These are phyloP conservation scores for Talaromyces sp. DNA, from an alignment of 2,329 filamentous ascomycete species.

Conservation along the genomic window DNA sequence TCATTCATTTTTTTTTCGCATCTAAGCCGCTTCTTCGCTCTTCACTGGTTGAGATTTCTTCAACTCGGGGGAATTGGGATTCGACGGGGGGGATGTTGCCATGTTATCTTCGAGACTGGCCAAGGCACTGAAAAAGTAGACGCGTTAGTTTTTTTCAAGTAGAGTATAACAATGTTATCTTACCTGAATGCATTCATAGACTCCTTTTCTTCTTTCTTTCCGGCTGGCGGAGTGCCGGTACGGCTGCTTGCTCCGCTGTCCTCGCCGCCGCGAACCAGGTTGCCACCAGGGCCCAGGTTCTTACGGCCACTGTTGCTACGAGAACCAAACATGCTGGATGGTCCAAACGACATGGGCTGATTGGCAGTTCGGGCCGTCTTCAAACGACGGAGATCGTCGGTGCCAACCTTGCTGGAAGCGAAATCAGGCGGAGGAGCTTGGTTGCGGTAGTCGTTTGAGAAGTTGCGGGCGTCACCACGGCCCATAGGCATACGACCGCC, in stretches of 20 bases:
- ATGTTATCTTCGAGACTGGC: constrained; percentile 44
- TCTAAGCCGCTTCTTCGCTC: constrained; percentile 36
- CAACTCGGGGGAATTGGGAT: constrained; percentile 43
- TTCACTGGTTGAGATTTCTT: constrained; percentile 44
- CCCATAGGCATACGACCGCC: constrained; percentile 68
- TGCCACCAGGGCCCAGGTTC: constrained; percentile 67
- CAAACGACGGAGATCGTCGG: constrained; percentile 85
- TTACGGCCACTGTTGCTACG: constrained; percentile 81
- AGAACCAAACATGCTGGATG: constrained; percentile 81
- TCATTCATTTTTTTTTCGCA: not conserved
- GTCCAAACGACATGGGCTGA: constrained; percentile 66
- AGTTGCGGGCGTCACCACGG: constrained; percentile 81
- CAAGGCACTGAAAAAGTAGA: constrained; percentile 35
- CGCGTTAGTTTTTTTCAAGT: not conserved
- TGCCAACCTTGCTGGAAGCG: constrained; percentile 75
- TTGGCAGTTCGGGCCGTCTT: constrained; percentile 58
- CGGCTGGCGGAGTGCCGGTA: constrained; percentile 76
- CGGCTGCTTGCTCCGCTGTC: constrained; percentile 85
- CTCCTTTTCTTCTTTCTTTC: constrained; percentile 58
- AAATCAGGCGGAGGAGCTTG: constrained; percentile 68
- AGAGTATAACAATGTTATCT: constrained; percentile 30
- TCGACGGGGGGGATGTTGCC: constrained; percentile 46
- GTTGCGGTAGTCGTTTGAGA: constrained; percentile 63
- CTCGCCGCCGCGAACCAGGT: constrained; percentile 69
- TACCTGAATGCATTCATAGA: constrained; percentile 94